Conservation (phyloP, 2,329 filamentous ascomycete genomes). For the Xylaria sp. region DNA sequence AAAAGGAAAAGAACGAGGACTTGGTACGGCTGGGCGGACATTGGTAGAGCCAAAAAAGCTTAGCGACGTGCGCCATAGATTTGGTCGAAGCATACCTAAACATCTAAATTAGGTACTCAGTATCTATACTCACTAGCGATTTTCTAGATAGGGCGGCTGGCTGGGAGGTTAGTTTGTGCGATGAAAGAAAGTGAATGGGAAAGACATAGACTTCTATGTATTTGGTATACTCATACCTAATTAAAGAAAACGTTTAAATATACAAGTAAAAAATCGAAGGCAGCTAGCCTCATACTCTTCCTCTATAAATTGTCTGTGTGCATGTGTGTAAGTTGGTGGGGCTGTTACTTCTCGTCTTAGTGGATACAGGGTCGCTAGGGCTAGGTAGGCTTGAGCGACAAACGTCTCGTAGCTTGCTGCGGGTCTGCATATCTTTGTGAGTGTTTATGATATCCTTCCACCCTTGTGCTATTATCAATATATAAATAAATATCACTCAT, state of each 20-base stretch:
- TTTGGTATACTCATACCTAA: background rate
- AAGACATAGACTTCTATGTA: background rate
- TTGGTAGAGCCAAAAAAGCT: background rate
- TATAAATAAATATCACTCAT: too few relatives aligned
- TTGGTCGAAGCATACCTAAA: background rate
- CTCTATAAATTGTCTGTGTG: too few relatives aligned
- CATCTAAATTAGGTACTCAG: too few relatives aligned
- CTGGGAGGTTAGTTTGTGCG: background rate
- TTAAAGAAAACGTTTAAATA: background rate
- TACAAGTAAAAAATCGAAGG: background rate
- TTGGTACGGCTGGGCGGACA: background rate
- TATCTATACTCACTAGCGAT: background rate
- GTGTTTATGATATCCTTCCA: background rate
- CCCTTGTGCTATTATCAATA: too few relatives aligned
- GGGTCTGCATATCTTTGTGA: background rate
- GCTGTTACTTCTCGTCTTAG: too few relatives aligned
- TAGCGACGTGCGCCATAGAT: background rate
- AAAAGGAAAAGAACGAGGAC: background rate
- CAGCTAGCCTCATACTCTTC: too few relatives aligned
- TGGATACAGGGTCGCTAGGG: too few relatives aligned
- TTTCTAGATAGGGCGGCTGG: slow-evolving; percentile 1
- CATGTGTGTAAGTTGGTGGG: too few relatives aligned
- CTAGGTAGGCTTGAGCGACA: too few relatives aligned
- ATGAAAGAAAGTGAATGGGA: background rate
- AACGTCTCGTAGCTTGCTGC: too few relatives aligned